Base-by-base conservation (phyloP, 176 grass and related monocot genomes). In the Canna indica region DNA sequence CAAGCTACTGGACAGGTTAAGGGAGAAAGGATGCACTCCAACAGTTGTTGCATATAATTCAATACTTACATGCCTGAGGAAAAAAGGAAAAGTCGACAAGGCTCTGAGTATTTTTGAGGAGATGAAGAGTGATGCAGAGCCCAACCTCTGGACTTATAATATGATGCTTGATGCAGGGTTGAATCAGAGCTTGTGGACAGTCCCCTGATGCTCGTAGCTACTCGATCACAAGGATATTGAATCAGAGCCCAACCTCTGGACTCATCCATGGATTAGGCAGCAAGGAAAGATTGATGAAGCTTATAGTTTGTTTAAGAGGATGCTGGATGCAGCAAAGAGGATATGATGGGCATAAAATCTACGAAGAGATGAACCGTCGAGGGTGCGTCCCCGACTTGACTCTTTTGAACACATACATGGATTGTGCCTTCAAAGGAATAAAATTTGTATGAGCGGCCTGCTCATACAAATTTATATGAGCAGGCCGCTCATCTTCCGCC, bases 281-380 rank as follows among this genome's bases (percentile, higher is more conserved):
- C 81, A 85, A 77, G 54, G 88, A 24, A 85, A 87, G 66, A 75
- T 92, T 86, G 93, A 97, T 44, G 88, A 92, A 63, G 88, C 88
- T 35, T 97, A 92, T 75, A 85, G 47, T 32, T 73, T 97, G 69
- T 97, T 85, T 63, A 88, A 92, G 75, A 85, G 69, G 75, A 97
- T 97, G 88, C 73, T 92, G 75, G 86, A 92, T 85, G 80, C 68
- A 44, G 94, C 76, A 99, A 85, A 85, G 94, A 97, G 69, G 93
- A 97, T n/a, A n/a, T n/a, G n/a, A n/a, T 83, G 93, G 94, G 0
- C 88, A 97, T 67, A 97, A 97, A 76, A 90, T 97, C 31, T 97
- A 87, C 72, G 92, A 92, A 87, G 89, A 90, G 77, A 80, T 97
- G 89, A 84, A 73, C 36, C 80, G 77, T 48, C 78, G 54, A 73